Conservation (phyloP, 106 monocot genomes). For the Apostasia ramifera region DNA sequence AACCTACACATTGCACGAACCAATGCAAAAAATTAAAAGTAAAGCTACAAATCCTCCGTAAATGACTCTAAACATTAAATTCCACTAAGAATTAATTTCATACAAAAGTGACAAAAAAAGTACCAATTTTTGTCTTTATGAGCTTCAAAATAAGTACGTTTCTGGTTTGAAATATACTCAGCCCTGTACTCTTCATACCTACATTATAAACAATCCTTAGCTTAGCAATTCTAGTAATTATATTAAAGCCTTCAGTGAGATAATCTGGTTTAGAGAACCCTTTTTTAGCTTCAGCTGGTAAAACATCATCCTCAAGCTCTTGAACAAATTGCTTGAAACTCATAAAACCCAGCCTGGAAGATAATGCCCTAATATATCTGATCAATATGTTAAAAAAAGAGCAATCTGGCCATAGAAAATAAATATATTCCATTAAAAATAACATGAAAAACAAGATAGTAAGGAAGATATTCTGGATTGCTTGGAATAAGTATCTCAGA, state of each 20-base stretch:
- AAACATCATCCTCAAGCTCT: constrained; percentile 98
- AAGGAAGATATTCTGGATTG: too few relatives aligned
- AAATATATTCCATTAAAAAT: too few relatives aligned
- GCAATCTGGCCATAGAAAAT: too few relatives aligned
- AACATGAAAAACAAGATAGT: too few relatives aligned
- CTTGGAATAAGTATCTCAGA: too few relatives aligned
- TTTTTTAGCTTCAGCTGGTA: constrained; percentile 87
- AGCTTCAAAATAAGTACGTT: constrained; percentile 85
- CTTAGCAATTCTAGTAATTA: too few relatives aligned
- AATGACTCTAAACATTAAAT: too few relatives aligned
- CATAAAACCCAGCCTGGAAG: constrained; percentile 95
- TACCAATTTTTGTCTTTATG: constrained; percentile 99
- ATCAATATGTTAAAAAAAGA: too few relatives aligned
- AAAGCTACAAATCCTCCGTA: neutral
- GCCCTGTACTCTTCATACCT: constrained; percentile 93
- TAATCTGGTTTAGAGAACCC: constrained; percentile 34
- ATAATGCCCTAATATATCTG: neutral
- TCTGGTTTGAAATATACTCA: constrained; percentile 95
- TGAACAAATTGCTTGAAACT: constrained; percentile 99
- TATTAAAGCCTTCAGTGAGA: neutral
- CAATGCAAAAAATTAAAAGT: neutral
- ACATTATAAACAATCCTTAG: neutral
- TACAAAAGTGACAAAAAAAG: neutral
- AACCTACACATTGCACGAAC: constrained; percentile 41
- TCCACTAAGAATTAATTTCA: neutral